Evolutionary conservation across 1,284 basidiomycete species (phyloP).

Genomic region (Apiotrichum siamense): DNA sequence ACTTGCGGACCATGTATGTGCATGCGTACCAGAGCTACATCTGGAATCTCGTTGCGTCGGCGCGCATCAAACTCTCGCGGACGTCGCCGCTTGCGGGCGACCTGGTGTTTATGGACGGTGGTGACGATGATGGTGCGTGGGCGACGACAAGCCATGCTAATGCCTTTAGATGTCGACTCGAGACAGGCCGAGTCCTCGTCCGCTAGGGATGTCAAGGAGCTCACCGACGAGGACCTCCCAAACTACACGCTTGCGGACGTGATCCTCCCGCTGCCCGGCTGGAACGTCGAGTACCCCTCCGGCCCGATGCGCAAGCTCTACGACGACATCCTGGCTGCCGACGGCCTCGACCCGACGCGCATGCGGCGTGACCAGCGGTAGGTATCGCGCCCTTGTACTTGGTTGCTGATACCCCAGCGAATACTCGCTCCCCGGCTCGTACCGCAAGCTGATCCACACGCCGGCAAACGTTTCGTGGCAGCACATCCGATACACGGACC

Average conservation of each 20-base stretch:
- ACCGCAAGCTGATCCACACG: slow-evolving; percentile 80
- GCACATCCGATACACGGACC: slow-evolving; percentile 82
- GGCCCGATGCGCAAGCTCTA: slow-evolving; percentile 77
- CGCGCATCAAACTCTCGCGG: slow-evolving; percentile 76
- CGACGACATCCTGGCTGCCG: slow-evolving; percentile 66
- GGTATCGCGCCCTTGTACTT: slow-evolving; percentile 24
- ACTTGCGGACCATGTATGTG: slow-evolving; percentile 92
- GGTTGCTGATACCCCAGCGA: slow-evolving; percentile 55
- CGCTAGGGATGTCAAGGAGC: slow-evolving; percentile 59
- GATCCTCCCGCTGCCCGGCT: slow-evolving; percentile 90
- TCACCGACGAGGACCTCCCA: slow-evolving; percentile 67
- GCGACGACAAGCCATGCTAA: background rate
- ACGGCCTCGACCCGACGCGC: slow-evolving; percentile 81
- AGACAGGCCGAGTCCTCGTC: slow-evolving; percentile 35
- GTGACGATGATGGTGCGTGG: slow-evolving; percentile 51
- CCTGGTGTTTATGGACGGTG: slow-evolving; percentile 59
- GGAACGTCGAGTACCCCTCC: slow-evolving; percentile 81
- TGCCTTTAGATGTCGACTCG: background rate
- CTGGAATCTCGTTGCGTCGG: slow-evolving; percentile 94
- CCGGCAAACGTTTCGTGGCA: slow-evolving; percentile 75
- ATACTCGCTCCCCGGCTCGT: slow-evolving; percentile 85
- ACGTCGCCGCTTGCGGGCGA: slow-evolving; percentile 78
- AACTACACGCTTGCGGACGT: slow-evolving; percentile 87
- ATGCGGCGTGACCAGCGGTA: slow-evolving; percentile 83
- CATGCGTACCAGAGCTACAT: slow-evolving; percentile 99